Evolutionary conservation across 306 rosid species (phyloP).

Genomic region (Sindora glabra): DNA sequence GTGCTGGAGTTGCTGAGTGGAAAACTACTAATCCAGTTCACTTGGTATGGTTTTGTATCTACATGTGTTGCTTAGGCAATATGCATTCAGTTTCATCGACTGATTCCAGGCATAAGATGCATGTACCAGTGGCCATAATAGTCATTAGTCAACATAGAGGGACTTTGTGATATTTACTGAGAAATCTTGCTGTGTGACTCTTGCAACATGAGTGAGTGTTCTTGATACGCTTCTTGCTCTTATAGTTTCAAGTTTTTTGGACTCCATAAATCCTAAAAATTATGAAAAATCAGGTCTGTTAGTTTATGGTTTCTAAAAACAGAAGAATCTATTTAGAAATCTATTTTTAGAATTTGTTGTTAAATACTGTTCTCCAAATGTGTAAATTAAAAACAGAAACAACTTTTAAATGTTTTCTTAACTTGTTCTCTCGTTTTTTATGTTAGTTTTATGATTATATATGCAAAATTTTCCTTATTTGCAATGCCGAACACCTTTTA

Average conservation of each 20-base stretch:
- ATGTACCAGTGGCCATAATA: not conserved
- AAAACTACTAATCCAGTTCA: constrained; percentile 84
- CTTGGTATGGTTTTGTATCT: constrained; percentile 45
- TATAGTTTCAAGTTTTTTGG: not conserved
- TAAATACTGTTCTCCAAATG: too few species aligned
- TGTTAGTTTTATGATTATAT: too few species aligned
- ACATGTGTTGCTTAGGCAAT: not conserved
- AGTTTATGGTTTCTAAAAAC: too few species aligned
- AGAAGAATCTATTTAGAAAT: too few species aligned
- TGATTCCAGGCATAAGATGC: constrained; percentile 16
- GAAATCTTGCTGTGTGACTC: not conserved
- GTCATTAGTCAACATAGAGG: not conserved
- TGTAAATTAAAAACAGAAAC: too few species aligned
- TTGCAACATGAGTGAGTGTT: not conserved
- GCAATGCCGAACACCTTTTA: too few species aligned
- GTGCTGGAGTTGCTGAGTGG: constrained; percentile 92
- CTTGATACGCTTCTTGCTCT: not conserved
- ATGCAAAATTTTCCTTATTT: too few species aligned
- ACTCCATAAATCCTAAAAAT: not conserved
- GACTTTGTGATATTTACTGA: not conserved
- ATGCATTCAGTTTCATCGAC: too few species aligned
- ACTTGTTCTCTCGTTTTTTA: too few species aligned
- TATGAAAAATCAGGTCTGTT: too few species aligned
- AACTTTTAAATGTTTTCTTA: too few species aligned
- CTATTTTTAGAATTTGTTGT: too few species aligned